Conservation (phyloP, 805 yeast species). For the Saccharomycopsis sp. region DNA sequence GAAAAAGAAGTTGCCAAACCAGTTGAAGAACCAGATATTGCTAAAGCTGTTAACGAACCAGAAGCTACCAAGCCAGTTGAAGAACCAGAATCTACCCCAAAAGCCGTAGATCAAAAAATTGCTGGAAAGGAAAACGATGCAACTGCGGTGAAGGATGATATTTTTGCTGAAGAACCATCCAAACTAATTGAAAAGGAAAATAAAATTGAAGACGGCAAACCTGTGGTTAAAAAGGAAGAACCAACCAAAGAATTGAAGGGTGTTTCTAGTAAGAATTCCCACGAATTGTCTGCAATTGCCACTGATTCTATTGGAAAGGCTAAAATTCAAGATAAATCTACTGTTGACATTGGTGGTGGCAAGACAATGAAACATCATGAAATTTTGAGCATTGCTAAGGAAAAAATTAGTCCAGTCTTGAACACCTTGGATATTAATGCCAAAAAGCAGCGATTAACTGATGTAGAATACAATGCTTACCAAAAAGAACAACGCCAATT, state of each 20-base stretch:
- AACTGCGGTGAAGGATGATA: too few relatives aligned
- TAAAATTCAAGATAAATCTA: neutral
- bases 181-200: neutral
- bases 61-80: neutral
- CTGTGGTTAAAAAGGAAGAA: neutral
- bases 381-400: conserved; percentile 13
- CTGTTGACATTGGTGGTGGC: conserved; percentile 18
- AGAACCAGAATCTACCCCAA: neutral
- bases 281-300: neutral
- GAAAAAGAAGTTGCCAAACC: neutral
- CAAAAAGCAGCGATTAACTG: conserved; percentile 14
- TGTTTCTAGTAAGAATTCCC: too few relatives aligned
- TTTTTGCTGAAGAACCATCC: neutral
- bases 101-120: neutral
- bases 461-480: conserved; percentile 13
- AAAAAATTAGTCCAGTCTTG: conserved; percentile 11
- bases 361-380: conserved; percentile 10
- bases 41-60: conserved; percentile 5
- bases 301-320: neutral
- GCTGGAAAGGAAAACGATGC: neutral
- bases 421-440: conserved; percentile 14
- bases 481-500: conserved; percentile 8
- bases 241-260: too few relatives aligned
- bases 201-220: neutral
- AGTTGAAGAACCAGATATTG: conserved; percentile 11